Evolutionary conservation across 495 filamentous ascomycete species (phyloP).

Genomic region (Aspergillus hancockii): DNA sequence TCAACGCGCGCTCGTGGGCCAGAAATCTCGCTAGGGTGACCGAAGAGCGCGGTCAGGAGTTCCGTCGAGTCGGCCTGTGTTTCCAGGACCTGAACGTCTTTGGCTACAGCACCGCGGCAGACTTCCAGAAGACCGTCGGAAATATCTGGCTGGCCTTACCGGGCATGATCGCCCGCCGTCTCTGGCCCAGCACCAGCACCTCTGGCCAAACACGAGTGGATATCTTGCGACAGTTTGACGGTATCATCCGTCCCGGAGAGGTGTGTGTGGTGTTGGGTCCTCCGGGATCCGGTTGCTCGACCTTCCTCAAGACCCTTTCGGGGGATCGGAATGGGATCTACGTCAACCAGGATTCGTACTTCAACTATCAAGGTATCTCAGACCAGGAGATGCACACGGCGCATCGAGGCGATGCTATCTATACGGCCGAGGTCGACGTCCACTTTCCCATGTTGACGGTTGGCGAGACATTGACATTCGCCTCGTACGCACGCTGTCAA

Average conservation of each 20-base stretch:
- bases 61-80: no score
- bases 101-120: slow-evolving; percentile 70
- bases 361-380: slow-evolving; percentile 73
- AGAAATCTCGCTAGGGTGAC: no score
- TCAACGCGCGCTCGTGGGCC: no score
- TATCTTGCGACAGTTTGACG: slow-evolving; percentile 71
- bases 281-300: slow-evolving; percentile 69
- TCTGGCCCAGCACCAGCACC: slow-evolving; percentile 42
- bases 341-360: slow-evolving; percentile 52
- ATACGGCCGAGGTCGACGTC: slow-evolving; percentile 62
- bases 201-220: slow-evolving; percentile 44
- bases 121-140: slow-evolving; percentile 76
- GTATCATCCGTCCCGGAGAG: slow-evolving; percentile 69
- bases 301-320: slow-evolving; percentile 69
- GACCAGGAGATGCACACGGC: slow-evolving; percentile 61
- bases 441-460: slow-evolving; percentile 66
- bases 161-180: slow-evolving; percentile 38
- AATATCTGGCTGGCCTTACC: slow-evolving; percentile 62
- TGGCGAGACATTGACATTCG: slow-evolving; percentile 63
- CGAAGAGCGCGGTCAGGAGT: no score
- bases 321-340: slow-evolving; percentile 73
- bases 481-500: slow-evolving; percentile 50
- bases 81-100: slow-evolving; percentile 49
- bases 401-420: slow-evolving; percentile 69
- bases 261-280: slow-evolving; percentile 78